Conservation (phyloP, 2,329 filamentous ascomycete genomes). For the Colletotrichum graminicola region DNA sequence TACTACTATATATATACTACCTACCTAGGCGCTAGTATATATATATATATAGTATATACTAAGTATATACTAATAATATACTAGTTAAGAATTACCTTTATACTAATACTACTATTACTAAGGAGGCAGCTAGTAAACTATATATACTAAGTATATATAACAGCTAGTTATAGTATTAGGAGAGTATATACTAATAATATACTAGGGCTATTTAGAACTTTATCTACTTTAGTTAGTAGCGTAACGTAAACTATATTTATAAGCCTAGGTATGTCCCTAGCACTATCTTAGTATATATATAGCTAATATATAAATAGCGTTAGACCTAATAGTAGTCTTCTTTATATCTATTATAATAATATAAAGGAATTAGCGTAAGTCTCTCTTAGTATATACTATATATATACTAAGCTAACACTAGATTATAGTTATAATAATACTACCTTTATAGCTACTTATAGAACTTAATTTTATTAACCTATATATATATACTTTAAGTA, state of each 20-base stretch:
- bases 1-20: too few relatives aligned
- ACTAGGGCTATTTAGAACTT: background rate
- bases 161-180: background rate
- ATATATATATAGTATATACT: too few relatives aligned
- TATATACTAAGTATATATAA: background rate
- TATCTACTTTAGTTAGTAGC: background rate
- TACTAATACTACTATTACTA: too few relatives aligned
- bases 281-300: background rate
- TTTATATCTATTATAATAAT: background rate
- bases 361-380: background rate
- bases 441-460: background rate
- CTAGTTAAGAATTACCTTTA: too few relatives aligned
- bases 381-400: background rate
- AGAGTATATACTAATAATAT: background rate
- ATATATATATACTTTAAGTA: background rate
- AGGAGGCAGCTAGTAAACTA: background rate
- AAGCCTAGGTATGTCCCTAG: background rate
- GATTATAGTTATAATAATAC: background rate
- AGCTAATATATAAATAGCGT: background rate
- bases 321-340: background rate
- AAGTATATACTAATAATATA: too few relatives aligned
- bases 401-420: background rate
- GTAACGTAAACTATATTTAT: background rate
- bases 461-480: background rate
- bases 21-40: too few relatives aligned